Evolutionary conservation across 805 yeast species (phyloP).

Genomic region (Metschnikowia reukaufii): DNA sequence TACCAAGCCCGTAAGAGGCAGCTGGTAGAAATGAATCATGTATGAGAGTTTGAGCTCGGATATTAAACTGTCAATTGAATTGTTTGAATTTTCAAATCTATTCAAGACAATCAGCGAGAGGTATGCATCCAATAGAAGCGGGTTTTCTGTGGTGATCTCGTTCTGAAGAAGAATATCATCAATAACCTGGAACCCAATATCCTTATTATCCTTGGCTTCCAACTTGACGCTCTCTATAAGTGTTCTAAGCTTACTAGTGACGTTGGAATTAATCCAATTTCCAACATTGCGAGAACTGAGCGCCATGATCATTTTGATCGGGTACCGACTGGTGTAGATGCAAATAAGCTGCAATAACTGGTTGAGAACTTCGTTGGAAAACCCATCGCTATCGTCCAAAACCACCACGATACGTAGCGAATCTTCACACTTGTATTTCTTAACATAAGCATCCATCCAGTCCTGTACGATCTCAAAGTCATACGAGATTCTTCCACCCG

Average conservation of each 20-base stretch:
- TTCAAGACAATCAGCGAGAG: conserved; percentile 30
- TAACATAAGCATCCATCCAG: conserved; percentile 26
- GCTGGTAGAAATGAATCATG: conserved; percentile 43
- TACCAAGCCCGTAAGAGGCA: conserved; percentile 31
- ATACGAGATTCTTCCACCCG: conserved; percentile 30
- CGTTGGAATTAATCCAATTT: conserved; percentile 36
- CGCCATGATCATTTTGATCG: conserved; percentile 38
- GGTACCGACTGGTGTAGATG: conserved; percentile 27
- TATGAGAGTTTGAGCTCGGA: conserved; percentile 38
- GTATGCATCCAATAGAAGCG: conserved; percentile 26
- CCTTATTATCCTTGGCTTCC: conserved; percentile 31
- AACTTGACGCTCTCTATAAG: conserved; percentile 33
- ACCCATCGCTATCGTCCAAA: conserved; percentile 39
- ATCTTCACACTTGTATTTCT: conserved; percentile 6
- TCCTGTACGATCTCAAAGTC: conserved; percentile 38
- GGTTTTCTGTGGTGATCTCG: conserved; percentile 21
- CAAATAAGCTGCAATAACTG: conserved; percentile 34
- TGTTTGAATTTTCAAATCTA: conserved; percentile 39
- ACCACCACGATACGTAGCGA: conserved; percentile 27
- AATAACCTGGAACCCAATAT: conserved; percentile 34
- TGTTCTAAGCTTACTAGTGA: conserved; percentile 32
- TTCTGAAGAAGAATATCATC: conserved; percentile 33
- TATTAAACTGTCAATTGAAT: conserved; percentile 41
- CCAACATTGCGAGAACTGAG: conserved; percentile 36
- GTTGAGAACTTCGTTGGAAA: conserved; percentile 35